phyloP scores from a whole-genome alignment of 2,329 filamentous ascomycete species.

The Arthrobotrys musiformis region DNA sequence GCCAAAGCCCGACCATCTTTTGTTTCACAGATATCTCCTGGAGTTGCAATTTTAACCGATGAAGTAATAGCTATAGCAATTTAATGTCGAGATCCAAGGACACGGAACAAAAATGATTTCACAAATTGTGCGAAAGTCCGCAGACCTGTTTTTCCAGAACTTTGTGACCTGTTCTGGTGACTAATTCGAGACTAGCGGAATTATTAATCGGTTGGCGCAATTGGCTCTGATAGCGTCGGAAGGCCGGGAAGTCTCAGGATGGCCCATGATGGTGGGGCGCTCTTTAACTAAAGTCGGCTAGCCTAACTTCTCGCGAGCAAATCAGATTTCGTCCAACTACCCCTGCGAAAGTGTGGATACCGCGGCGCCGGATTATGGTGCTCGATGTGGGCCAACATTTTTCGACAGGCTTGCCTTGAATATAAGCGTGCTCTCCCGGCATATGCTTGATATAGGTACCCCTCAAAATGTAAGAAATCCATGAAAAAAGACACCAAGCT shows the following conservation, averaged over 20 bases:
- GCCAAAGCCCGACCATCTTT: no score
- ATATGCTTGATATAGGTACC: neutral
- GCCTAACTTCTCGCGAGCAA: neutral
- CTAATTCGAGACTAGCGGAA: neutral
- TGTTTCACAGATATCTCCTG: neutral
- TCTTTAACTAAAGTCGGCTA: neutral
- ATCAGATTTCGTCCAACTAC: neutral
- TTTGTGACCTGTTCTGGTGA: neutral
- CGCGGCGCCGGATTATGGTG: neutral
- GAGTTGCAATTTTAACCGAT: neutral
- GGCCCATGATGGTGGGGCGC: neutral
- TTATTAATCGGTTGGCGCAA: constrained; percentile 10
- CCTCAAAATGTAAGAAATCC: neutral
- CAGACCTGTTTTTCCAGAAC: neutral
- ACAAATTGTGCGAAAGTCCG: neutral
- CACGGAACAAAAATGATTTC: neutral
- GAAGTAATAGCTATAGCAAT: no score
- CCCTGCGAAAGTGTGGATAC: neutral
- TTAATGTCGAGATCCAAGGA: neutral
- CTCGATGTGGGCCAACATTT: neutral
- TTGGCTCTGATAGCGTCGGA: constrained; percentile 2
- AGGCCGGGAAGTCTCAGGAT: neutral
- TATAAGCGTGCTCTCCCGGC: neutral
- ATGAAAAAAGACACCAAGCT: neutral
- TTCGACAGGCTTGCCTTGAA: neutral